A percentile compares a stretch with the other conserved stretches of the same genome.
Evolutionary conservation across 2,329 filamentous ascomycete species (phyloP).

Genomic region (Dendrostoma leiphaemia): DNA sequence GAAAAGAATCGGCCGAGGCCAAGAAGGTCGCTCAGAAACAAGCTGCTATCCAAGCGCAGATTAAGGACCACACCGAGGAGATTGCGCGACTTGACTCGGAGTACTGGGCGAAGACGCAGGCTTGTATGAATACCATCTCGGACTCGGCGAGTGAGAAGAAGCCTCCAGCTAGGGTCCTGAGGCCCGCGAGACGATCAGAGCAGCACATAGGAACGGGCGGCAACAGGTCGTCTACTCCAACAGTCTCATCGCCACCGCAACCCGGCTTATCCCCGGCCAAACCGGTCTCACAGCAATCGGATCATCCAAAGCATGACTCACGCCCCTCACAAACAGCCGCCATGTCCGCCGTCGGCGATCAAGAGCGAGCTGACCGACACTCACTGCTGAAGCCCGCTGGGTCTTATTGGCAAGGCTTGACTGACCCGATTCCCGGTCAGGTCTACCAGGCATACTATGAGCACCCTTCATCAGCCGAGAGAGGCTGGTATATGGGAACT

Average conservation of each 20-base stretch:
- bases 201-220: background rate
- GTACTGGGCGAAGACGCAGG: constrained; percentile 8
- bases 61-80: background rate
- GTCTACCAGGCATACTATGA: constrained; percentile 16
- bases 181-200: background rate
- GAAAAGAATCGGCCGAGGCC: background rate
- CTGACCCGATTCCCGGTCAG: background rate
- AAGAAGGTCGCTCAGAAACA: background rate
- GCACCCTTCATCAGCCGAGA: background rate
- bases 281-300: background rate
- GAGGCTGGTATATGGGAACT: constrained; percentile 12
- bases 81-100: background rate
- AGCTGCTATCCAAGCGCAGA: background rate
- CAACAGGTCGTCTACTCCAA: background rate
- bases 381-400: background rate
- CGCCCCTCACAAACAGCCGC: too few species aligned
- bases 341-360: background rate
- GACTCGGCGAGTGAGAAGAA: background rate
- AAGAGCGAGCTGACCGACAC: background rate
- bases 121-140: background rate
- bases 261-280: background rate
- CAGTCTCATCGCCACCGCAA: background rate
- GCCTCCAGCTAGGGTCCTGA: background rate
- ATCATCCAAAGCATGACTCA: too few species aligned
- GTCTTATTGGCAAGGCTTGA: background rate